Base-by-base conservation (phyloP, 2,329 filamentous ascomycete genomes). In the Coniochaeta hoffmannii region DNA sequence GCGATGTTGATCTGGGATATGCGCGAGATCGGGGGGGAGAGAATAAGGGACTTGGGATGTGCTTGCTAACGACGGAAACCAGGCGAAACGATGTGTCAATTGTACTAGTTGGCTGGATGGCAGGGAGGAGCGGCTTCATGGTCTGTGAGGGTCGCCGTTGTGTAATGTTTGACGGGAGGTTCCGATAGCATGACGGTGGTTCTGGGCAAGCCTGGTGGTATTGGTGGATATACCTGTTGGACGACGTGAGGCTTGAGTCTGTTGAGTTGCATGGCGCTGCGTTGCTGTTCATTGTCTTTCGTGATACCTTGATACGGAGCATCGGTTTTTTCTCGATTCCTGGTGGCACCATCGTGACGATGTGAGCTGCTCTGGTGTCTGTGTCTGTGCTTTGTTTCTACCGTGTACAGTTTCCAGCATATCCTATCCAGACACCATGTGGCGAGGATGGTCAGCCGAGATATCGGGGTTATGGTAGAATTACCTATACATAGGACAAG, bases 101-200 rank as follows among this genome's bases (percentile, higher is more conserved):
- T 80, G 76, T 61, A 77, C 74, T 11, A 78, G 75, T 61, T 80
- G 77, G 76, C 71, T 75, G 17, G 77, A 79, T 58, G 77, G 77
- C 1, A 67, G 77, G 53, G 77, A 79, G 59, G 76, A 79, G 24
- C 57, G 59, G 12, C 30, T 31, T n/a, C 22, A 46, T 54, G n/a
- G 34, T 31, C 26, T 50, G 28, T 51, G 49, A 51, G 9, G 41
- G 19, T n/a, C 6, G 24, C 26, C 4, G 19, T 46, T 28, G 22
- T 10, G 15, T 46, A 2, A 22, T 28, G 11, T 10, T 46, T 5
- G 12, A 53, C 36, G n/a, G 38, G 35, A 15, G n/a, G 38, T 38
- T 22, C 34, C 4, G 46, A 36, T 26, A 11, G 12, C 24, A 31
- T 22, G 26, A 31, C 28, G 31, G 26, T 34, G 22, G 28, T 11